A percentile compares a stretch with the other conserved stretches of the same genome.
These are phyloP conservation scores for Cercospora zeae-maydis DNA, from an alignment of 2,329 filamentous ascomycete species.

Conservation along the genomic window DNA sequence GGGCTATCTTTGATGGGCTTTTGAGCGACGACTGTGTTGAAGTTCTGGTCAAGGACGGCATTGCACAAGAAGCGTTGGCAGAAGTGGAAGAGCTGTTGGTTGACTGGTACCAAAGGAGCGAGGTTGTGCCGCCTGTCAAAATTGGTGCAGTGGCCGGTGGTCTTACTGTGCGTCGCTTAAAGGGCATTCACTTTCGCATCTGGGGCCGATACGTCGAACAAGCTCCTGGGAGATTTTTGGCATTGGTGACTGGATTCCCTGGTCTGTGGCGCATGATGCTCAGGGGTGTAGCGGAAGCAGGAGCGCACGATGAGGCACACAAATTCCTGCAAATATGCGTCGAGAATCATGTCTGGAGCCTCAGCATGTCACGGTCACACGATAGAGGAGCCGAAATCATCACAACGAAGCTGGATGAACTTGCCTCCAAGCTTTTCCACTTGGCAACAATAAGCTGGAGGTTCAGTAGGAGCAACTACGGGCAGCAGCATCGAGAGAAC, in stretches of 20 bases:
- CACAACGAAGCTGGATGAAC: neutral
- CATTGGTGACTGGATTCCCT: neutral
- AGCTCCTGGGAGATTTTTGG: neutral
- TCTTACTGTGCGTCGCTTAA: neutral
- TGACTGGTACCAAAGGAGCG: slow-evolving; percentile 3
- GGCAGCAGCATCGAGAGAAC: neutral
- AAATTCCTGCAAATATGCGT: neutral
- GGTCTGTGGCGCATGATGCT: neutral
- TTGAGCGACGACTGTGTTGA: slow-evolving; percentile 22
- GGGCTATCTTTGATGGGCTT: slow-evolving; percentile 37
- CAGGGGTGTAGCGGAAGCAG: neutral
- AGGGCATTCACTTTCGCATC: neutral
- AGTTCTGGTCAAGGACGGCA: slow-evolving; percentile 14
- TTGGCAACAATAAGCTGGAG: neutral
- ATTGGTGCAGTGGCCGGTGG: neutral
- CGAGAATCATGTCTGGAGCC: neutral
- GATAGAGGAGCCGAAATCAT: neutral
- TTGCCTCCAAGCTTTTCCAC: slow-evolving; percentile 1
- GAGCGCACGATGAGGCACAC: neutral
- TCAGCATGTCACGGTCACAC: no score
- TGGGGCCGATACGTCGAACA: neutral
- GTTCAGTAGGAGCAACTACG: neutral
- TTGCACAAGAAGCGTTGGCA: neutral
- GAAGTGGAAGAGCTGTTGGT: slow-evolving; percentile 8
- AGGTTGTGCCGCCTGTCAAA: neutral